Conservation (phyloP, 495 filamentous ascomycete species). For the Neurospora tetrasperma region DNA sequence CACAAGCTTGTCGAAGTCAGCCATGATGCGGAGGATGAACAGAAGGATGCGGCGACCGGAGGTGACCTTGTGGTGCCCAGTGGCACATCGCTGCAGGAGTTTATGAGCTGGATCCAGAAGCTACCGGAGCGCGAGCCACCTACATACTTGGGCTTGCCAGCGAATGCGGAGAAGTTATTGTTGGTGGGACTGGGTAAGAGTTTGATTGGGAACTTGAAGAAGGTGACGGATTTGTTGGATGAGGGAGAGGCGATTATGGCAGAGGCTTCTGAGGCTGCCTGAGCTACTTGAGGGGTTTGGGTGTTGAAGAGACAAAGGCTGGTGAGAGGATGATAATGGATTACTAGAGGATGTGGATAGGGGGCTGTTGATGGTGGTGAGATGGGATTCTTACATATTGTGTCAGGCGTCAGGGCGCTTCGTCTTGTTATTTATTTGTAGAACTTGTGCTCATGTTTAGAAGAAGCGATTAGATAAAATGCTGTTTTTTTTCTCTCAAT, state of each 20-base stretch:
- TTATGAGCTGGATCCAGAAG: conserved; percentile 82
- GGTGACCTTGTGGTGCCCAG: conserved; percentile 62
- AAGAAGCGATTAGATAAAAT: neutral
- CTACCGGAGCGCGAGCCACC: conserved; percentile 94
- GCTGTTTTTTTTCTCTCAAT: too few species aligned
- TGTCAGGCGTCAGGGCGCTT: neutral
- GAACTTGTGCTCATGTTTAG: neutral
- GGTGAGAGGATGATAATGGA: neutral
- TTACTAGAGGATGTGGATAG: neutral
- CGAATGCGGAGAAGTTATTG: conserved; percentile 93
- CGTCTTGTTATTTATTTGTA: neutral
- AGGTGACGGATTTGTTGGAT: conserved; percentile 76
- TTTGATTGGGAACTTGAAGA: conserved; percentile 74
- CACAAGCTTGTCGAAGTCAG: conserved; percentile 60
- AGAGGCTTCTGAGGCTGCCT: conserved; percentile 30
- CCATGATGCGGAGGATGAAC: conserved; percentile 27
- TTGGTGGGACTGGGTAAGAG: conserved; percentile 79
- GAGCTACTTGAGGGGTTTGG: neutral
- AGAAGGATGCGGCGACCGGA: conserved; percentile 2
- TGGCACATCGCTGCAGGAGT: conserved; percentile 73
- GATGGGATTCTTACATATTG: neutral
- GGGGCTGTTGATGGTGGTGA: neutral
- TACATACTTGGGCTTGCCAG: conserved; percentile 90
- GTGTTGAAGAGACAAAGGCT: neutral
- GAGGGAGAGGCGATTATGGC: conserved; percentile 88